Base-by-base conservation (phyloP, 1,284 basidiomycete species). In the Marasmius fiardii region DNA sequence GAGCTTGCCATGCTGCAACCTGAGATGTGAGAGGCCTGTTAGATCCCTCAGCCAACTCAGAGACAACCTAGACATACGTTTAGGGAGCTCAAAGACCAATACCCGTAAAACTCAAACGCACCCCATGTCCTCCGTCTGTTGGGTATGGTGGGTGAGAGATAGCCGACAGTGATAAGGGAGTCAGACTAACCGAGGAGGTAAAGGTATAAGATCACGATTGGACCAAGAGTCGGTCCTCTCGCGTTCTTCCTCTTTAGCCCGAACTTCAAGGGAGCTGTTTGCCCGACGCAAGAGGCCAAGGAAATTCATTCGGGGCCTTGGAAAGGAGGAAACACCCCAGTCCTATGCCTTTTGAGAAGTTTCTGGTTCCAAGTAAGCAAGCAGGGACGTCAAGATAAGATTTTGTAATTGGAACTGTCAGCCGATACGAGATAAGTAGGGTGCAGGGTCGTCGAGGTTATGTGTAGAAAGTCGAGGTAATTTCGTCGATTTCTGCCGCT, bases 1-100 rank as follows among this genome's bases (percentile, higher is more conserved):
- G 60, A 41, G 47, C 53, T 34, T 61, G 60, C 60, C 60, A 61
- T 51, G 60, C 53, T 10, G 57, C 43, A 33, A 59, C 55, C 60
- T 61, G 24, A 23, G 3, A 18, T 33, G 24, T 31, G 3, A 20
- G 41, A 18, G 28, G 47, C 28, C 34, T 35, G 39, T 7, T 24
- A 33, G 20, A 28, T 20, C 2, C 35, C 18, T 11, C 7, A n/a
- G 31, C n/a, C 26, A 11, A 18, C 23, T n/a, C 28, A 28, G 23
- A 16, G 44, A 28, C 4, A 33, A n/a, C 1, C 3, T 24, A 26
- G 16, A 45, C 51, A 31, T 33, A 61, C 58, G 31, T 58, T 56
- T n/a, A 61, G 39, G 16, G 60, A 59, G 23, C 54, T 37, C 16
- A 61, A 47, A 12, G 60, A 43, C 60, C 60, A 61, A 43, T 57